Conservation (phyloP, 2,329 filamentous ascomycete species). For the Aspergillus transmontanensis region DNA sequence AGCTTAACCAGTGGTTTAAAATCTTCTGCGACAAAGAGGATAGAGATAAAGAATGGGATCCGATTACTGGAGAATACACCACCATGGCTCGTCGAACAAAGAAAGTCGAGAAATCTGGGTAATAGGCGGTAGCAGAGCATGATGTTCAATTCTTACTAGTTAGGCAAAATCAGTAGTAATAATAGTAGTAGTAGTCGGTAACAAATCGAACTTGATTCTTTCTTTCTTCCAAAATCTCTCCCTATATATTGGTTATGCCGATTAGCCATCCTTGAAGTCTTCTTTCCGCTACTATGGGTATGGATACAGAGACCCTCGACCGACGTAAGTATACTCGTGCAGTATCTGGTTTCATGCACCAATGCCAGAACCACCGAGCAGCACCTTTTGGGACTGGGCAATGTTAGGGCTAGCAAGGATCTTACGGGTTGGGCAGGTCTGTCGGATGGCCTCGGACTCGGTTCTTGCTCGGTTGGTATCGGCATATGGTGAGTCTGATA, state of each 20-base stretch:
- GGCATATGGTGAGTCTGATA: not conserved
- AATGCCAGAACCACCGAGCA: not conserved
- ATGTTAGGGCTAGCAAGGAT: not conserved
- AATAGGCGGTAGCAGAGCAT: not conserved
- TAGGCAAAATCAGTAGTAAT: too few relatives aligned
- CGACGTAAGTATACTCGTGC: too few relatives aligned
- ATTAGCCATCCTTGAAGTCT: too few relatives aligned
- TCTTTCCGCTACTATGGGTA: too few relatives aligned
- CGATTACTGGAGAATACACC: constrained; percentile 4
- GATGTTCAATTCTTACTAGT: not conserved
- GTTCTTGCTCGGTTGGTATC: not conserved
- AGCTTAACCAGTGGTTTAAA: constrained; percentile 16
- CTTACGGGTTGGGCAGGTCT: not conserved
- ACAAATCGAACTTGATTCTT: too few relatives aligned
- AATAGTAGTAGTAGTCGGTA: too few relatives aligned
- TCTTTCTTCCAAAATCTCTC: too few relatives aligned
- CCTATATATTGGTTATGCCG: too few relatives aligned
- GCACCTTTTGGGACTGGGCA: not conserved
- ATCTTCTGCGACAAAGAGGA: constrained; percentile 7
- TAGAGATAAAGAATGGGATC: constrained; percentile 10
- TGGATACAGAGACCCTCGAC: too few relatives aligned
- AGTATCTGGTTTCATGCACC: too few relatives aligned
- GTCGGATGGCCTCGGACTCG: not conserved
- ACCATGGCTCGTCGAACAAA: not conserved
- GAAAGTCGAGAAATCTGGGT: too few relatives aligned